Conservation (phyloP, 2,329 filamentous ascomycete genomes). For the Chaetothyriales sp. region DNA sequence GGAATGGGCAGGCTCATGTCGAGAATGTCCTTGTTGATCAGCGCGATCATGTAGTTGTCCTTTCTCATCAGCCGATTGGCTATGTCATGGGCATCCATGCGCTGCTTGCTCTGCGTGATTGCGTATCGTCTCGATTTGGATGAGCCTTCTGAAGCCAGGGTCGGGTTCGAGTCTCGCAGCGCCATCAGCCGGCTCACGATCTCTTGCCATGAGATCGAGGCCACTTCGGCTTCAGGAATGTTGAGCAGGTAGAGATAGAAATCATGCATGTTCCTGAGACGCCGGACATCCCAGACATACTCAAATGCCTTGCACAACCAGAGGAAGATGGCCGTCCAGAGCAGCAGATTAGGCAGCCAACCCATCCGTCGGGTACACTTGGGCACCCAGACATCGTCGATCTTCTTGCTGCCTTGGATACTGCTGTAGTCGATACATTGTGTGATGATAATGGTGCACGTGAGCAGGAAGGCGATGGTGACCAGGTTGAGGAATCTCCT, state of each 20-base stretch:
- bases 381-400: conserved; percentile 48
- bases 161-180: conserved; percentile 71
- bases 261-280: conserved; percentile 62
- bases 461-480: conserved; percentile 69
- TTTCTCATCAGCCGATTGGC: conserved; percentile 92
- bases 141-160: conserved; percentile 53
- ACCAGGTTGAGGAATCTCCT: conserved; percentile 56
- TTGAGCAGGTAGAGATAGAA: conserved; percentile 73
- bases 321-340: conserved; percentile 76
- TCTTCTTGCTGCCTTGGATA: conserved; percentile 48
- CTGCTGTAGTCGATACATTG: conserved; percentile 73
- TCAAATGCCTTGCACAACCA: conserved; percentile 69
- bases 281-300: conserved; percentile 56
- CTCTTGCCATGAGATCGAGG: conserved; percentile 88
- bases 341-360: conserved; percentile 55
- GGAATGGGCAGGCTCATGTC: conserved; percentile 76
- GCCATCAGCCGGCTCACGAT: conserved; percentile 74
- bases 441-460: conserved; percentile 66
- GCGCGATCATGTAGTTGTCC: conserved; percentile 90
- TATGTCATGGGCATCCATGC: conserved; percentile 91
- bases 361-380: conserved; percentile 66
- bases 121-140: conserved; percentile 46
- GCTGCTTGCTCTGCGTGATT: conserved; percentile 77
- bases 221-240: conserved; percentile 74
- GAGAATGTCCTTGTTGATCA: conserved; percentile 93